Conservation (phyloP, 768 basidiomycete genomes). For the Trametes villosa region DNA sequence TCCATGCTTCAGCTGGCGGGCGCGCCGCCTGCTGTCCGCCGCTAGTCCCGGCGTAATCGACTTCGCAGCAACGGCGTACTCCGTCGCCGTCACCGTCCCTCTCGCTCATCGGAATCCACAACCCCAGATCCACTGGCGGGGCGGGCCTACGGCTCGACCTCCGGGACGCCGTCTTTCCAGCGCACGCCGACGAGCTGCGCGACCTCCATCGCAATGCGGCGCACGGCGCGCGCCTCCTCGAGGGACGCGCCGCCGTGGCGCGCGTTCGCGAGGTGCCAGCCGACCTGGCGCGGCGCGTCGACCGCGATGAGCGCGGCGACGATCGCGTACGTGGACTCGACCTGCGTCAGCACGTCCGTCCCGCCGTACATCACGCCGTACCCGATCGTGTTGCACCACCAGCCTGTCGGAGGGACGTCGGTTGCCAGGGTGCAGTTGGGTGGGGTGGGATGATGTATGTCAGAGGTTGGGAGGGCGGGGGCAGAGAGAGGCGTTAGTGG, state of each 20-base stretch:
- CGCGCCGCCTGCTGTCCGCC: too few species aligned
- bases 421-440: not conserved
- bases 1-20: too few species aligned
- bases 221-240: slow-evolving; percentile 56
- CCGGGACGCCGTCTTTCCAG: slow-evolving; percentile 60
- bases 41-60: too few species aligned
- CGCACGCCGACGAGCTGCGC: slow-evolving; percentile 50
- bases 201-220: slow-evolving; percentile 58
- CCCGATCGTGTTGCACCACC: slow-evolving; percentile 55
- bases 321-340: slow-evolving; percentile 63
- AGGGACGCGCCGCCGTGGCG: slow-evolving; percentile 55
- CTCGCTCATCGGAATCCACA: not conserved
- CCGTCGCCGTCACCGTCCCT: not conserved
- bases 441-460: not conserved
- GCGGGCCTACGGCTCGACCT: slow-evolving; percentile 27
- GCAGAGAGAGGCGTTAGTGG: not conserved
- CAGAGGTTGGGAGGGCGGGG: not conserved
- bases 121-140: not conserved
- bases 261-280: slow-evolving; percentile 68
- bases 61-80: too few species aligned
- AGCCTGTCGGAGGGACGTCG: slow-evolving; percentile 47
- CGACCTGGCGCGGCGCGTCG: slow-evolving; percentile 65
- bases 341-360: slow-evolving; percentile 47
- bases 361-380: slow-evolving; percentile 63
- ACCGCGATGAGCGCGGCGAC: slow-evolving; percentile 64